Conservation (phyloP, 805 yeast genomes). For the Sungouiozyma intestinalis region DNA sequence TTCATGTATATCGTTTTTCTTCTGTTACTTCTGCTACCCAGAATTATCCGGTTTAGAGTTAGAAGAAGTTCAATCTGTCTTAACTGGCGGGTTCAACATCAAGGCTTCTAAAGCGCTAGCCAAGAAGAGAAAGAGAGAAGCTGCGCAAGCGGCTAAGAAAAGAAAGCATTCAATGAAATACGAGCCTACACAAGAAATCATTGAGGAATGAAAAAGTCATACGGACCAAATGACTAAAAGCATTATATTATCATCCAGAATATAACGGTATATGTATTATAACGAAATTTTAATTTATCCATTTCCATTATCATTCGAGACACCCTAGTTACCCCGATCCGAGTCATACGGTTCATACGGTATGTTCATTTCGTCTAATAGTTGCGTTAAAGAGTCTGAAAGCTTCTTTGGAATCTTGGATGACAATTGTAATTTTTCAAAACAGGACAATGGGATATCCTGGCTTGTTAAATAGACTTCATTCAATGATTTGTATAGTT, state of each 20-base stretch:
- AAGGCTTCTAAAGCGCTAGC: conserved; percentile 50
- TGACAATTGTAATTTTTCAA: conserved; percentile 18
- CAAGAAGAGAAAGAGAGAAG: conserved; percentile 32
- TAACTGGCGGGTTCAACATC: conserved; percentile 80
- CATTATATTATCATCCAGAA: background rate
- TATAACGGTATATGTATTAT: background rate
- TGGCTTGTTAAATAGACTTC: conserved; percentile 67
- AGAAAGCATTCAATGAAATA: conserved; percentile 7
- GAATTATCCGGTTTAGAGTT: conserved; percentile 83
- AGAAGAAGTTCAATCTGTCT: conserved; percentile 79
- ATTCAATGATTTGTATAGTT: conserved; percentile 55
- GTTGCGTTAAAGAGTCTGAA: background rate
- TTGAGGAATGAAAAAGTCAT: conserved; percentile 8
- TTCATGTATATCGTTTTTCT: conserved; percentile 57
- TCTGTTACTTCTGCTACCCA: conserved; percentile 79
- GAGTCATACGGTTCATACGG: conserved; percentile 5
- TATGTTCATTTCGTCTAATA: conserved; percentile 5
- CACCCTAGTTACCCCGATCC: no score
- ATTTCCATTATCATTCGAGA: background rate
- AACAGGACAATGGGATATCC: conserved; percentile 25
- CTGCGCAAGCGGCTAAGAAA: conserved; percentile 7
- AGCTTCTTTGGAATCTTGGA: background rate
- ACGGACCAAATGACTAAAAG: background rate
- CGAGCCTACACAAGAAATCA: conserved; percentile 20
- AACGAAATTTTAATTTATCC: background rate